Conservation (phyloP, 768 basidiomycete species). For the Neoboletus brunneissimus region DNA sequence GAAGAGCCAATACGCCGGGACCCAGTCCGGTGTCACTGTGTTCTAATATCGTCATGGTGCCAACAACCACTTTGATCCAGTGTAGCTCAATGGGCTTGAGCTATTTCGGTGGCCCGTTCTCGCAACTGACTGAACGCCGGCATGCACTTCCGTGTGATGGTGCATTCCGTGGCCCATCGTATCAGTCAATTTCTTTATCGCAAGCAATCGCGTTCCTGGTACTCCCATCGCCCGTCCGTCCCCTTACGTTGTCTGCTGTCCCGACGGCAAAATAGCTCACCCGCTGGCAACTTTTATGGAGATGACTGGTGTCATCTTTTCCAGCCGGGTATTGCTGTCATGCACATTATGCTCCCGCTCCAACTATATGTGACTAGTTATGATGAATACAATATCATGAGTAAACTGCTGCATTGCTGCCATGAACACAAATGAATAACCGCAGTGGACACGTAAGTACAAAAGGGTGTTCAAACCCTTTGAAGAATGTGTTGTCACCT, state of each 20-base stretch:
- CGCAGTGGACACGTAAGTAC: background rate
- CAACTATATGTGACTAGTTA: constrained; percentile 16
- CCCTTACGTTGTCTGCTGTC: background rate
- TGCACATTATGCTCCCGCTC: constrained; percentile 27
- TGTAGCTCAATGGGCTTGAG: constrained; percentile 15
- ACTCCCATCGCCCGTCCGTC: background rate
- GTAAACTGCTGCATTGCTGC: background rate
- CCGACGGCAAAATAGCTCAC: constrained; percentile 3
- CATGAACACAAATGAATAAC: background rate
- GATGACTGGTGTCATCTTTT: background rate
- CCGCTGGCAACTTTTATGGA: constrained; percentile 3
- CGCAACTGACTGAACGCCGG: constrained; percentile 6
- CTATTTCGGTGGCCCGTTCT: constrained; percentile 5
- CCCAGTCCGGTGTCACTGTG: constrained; percentile 82
- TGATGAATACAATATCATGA: constrained; percentile 19
- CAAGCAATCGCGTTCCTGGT: constrained; percentile 13
- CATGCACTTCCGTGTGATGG: constrained; percentile 7
- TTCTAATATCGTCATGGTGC: constrained; percentile 46
- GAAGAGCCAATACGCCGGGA: constrained; percentile 85
- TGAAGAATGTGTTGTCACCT: background rate
- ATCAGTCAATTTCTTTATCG: constrained; percentile 13
- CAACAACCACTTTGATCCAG: constrained; percentile 4
- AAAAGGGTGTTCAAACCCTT: background rate
- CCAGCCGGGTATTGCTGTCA: constrained; percentile 12
- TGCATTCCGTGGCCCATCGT: constrained; percentile 6